Conservation (phyloP, 2,329 filamentous ascomycete genomes). For the Cordyceps pruinosa region DNA sequence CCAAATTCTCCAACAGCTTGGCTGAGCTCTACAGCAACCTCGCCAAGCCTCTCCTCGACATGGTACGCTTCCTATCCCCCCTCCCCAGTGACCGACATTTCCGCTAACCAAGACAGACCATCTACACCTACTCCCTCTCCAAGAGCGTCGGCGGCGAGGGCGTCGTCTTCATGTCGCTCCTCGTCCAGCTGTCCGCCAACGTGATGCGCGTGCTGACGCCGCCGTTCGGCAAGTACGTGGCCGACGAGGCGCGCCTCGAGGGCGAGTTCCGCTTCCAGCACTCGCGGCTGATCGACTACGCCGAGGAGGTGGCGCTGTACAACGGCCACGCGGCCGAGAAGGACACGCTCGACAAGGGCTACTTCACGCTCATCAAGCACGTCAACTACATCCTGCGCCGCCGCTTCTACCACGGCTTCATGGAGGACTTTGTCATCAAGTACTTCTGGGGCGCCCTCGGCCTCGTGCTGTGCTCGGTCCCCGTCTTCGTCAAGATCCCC, state of each 20-base stretch:
- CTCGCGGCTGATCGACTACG: slow-evolving; percentile 89
- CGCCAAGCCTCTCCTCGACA: slow-evolving; percentile 89
- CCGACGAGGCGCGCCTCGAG: slow-evolving; percentile 88
- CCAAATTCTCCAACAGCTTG: slow-evolving; percentile 90
- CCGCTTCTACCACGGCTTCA: slow-evolving; percentile 94
- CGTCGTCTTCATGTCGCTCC: slow-evolving; percentile 86
- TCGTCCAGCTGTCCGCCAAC: slow-evolving; percentile 88
- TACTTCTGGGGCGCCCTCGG: slow-evolving; percentile 98
- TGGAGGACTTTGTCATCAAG: slow-evolving; percentile 99
- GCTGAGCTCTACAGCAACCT: slow-evolving; percentile 95
- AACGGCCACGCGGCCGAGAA: slow-evolving; percentile 90
- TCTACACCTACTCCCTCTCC: slow-evolving; percentile 92
- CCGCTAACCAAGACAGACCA: slow-evolving; percentile 42
- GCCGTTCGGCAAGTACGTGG: slow-evolving; percentile 95
- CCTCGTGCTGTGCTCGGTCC: slow-evolving; percentile 84
- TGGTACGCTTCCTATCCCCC: slow-evolving; percentile 61
- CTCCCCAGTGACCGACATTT: neutral
- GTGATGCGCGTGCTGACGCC: slow-evolving; percentile 92
- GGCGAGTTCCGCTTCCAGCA: slow-evolving; percentile 96
- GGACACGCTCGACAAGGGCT: slow-evolving; percentile 93
- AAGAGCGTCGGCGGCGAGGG: slow-evolving; percentile 94
- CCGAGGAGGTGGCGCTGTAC: slow-evolving; percentile 90
- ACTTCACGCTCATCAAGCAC: slow-evolving; percentile 98
- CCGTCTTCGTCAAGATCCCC: slow-evolving; percentile 91
- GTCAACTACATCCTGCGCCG: slow-evolving; percentile 90